Conservation (phyloP, 768 basidiomycete genomes). For the Sistotremastrum niveocremeum region DNA sequence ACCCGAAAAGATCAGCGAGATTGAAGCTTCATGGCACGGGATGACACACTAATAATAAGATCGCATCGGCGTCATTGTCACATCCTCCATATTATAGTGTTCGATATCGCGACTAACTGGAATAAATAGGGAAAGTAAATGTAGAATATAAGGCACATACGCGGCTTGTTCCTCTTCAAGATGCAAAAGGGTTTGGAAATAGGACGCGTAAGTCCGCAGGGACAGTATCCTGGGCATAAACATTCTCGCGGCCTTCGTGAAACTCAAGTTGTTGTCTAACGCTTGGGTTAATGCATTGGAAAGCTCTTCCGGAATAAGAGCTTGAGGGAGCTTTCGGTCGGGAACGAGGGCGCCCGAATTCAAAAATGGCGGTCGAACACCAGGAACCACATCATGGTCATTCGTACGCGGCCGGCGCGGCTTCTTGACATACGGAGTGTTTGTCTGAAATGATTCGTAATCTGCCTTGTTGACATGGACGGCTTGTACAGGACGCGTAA, state of each 20-base stretch:
- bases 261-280: conserved; percentile 9
- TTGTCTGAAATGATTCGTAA: conserved; percentile 32
- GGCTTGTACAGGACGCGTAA: conserved; percentile 29
- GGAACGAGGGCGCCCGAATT: not conserved
- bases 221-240: conserved; percentile 27
- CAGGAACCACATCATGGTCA: conserved; percentile 8
- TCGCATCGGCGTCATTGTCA: conserved; percentile 3
- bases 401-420: conserved; percentile 12
- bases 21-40: not conserved
- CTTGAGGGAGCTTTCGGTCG: not conserved
- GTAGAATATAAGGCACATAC: conserved; percentile 17
- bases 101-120: conserved; percentile 13
- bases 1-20: not conserved
- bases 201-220: conserved; percentile 25
- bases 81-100: conserved; percentile 18
- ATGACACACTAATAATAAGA: conserved; percentile 3
- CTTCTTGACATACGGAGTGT: conserved; percentile 32
- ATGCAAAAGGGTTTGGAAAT: conserved; percentile 43
- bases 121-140: not conserved
- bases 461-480: conserved; percentile 33
- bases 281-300: conserved; percentile 5
- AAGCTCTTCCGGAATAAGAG: conserved; percentile 2
- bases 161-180: conserved; percentile 35
- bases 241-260: conserved; percentile 3
- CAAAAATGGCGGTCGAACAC: conserved; percentile 5